Conservation (phyloP, 306 rosid genomes). For the Inga leiocalycina region DNA sequence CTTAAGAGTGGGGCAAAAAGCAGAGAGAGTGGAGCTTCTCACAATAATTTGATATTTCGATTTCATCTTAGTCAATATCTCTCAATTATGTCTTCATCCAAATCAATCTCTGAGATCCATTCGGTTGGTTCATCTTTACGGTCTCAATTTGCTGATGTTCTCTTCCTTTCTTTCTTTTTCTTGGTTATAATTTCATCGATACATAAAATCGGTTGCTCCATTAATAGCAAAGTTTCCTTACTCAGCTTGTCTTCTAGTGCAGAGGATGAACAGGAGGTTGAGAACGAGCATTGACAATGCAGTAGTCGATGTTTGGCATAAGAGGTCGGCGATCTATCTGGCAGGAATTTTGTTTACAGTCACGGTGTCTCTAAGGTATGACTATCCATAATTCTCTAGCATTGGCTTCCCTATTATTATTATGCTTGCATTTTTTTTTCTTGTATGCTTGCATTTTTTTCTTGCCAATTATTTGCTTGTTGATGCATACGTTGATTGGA, state of each 20-base stretch:
- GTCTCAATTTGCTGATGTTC: neutral
- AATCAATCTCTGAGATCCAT: neutral
- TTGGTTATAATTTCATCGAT: neutral
- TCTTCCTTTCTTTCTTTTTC: neutral
- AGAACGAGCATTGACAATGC: conserved; percentile 47
- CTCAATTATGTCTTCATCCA: neutral
- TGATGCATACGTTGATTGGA: neutral
- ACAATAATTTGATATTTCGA: neutral
- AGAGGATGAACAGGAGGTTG: conserved; percentile 59
- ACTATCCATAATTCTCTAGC: neutral
- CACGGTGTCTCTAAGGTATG: conserved; percentile 77
- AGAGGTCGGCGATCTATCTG: conserved; percentile 70
- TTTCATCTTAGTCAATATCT: neutral
- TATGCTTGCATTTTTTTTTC: neutral
- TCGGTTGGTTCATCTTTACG: neutral
- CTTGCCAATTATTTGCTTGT: neutral
- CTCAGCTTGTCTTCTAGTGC: neutral
- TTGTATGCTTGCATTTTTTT: neutral
- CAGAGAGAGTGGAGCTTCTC: neutral
- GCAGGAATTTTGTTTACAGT: conserved; percentile 62
- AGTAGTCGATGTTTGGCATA: conserved; percentile 63
- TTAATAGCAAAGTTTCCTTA: neutral
- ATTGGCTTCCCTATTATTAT: neutral
- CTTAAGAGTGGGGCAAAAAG: no score
- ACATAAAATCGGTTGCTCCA: neutral